Evolutionary conservation across 257 asterid genomes (phyloP).

Genomic region (Solanum chmielewskii): DNA sequence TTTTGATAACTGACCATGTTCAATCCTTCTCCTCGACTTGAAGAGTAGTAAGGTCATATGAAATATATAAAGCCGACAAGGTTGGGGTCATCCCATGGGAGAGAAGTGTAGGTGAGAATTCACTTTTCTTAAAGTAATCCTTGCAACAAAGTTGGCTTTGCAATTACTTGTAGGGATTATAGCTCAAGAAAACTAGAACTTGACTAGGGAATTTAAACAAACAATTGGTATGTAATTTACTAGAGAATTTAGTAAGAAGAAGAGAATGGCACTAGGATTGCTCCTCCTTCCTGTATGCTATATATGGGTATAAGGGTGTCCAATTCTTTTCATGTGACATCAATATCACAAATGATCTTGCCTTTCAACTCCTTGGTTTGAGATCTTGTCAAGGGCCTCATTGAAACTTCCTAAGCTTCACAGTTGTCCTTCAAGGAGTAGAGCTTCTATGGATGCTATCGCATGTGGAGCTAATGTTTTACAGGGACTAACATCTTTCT

Average conservation of each 20-base stretch:
- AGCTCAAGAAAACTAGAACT: background rate
- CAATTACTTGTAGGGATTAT: background rate
- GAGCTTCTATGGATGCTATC: background rate
- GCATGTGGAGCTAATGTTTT: background rate
- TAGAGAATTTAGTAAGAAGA: background rate
- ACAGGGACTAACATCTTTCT: background rate
- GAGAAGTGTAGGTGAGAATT: background rate
- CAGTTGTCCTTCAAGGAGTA: background rate
- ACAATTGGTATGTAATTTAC: background rate
- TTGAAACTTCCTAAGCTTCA: background rate
- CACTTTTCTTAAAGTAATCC: background rate
- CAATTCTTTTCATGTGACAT: background rate
- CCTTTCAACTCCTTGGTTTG: background rate
- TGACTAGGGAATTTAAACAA: background rate
- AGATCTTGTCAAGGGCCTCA: background rate
- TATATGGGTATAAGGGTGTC: background rate
- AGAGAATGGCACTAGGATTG: background rate
- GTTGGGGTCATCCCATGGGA: background rate
- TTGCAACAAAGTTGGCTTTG: background rate
- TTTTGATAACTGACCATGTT: background rate
- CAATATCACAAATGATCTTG: background rate
- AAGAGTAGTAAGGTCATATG: background rate
- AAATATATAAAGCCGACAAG: background rate
- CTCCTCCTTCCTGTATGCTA: background rate
- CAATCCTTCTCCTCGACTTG: background rate